Conservation (phyloP, 2,329 filamentous ascomycete genomes). For the Graphiopsis chlorocephala region DNA sequence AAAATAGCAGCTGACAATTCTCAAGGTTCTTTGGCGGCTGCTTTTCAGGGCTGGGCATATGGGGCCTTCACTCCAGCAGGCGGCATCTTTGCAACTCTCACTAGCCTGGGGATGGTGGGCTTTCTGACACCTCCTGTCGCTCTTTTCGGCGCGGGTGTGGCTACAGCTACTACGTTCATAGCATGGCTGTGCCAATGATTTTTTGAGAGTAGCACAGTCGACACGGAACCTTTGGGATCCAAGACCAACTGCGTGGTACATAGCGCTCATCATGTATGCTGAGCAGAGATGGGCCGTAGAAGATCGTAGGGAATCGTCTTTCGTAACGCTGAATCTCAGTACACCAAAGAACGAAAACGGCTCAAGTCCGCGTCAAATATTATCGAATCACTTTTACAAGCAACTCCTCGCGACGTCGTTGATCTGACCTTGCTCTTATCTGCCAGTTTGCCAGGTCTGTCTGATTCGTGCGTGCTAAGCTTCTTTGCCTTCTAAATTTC, state of each 20-base stretch:
- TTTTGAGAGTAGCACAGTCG: background rate
- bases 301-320: too few relatives aligned
- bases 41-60: conserved; percentile 17
- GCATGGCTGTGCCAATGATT: conserved; percentile 1
- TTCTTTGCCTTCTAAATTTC: too few relatives aligned
- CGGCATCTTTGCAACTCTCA: conserved; percentile 18
- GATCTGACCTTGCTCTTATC: too few relatives aligned
- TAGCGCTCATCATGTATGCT: background rate
- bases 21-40: conserved; percentile 16
- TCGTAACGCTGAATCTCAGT: background rate
- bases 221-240: background rate
- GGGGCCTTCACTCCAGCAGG: conserved; percentile 18
- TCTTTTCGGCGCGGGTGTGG: background rate
- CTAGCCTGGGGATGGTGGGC: conserved; percentile 16
- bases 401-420: too few relatives aligned
- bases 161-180: background rate
- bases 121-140: conserved; percentile 8
- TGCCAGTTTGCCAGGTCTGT: too few relatives aligned
- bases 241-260: background rate
- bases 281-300: background rate
- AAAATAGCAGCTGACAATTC: background rate
- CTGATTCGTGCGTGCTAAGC: too few relatives aligned
- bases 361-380: too few relatives aligned
- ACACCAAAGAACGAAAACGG: too few relatives aligned
- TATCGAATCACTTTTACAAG: too few relatives aligned